Evolutionary conservation across 495 filamentous ascomycete species (phyloP), one percentile per base, ranked within the genome.

Genomic region (Chaetomidium leptoderma): DNA sequence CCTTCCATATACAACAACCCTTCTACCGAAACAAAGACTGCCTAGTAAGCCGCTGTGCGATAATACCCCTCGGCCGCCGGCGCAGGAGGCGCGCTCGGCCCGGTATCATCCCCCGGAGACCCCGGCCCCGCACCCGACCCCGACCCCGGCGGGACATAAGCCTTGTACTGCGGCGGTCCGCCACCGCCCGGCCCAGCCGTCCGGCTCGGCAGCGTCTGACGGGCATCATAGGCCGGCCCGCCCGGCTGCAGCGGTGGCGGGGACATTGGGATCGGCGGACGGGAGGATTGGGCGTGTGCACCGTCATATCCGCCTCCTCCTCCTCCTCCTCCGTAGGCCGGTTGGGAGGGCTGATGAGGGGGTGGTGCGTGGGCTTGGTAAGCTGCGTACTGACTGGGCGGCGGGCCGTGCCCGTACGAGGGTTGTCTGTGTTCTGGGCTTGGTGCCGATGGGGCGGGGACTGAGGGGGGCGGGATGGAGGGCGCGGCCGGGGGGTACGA

Each of bases 191-290:
- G 32, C 35, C 53, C 19, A 49, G 47, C 40, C 23, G 50, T 3
- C 53, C 76, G 66, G 51, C 76, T 76, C 4, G 75, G 75, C 14
- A 76, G 62, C n/a, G 59, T 62, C 55, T 76, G 74, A 5, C 75
- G 58, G 1, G 70, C 62, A 26, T 77, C 74, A 54, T 74, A 79
- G 4, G 69, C 68, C 6, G 66, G 19, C 2, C 76, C 74, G 33
- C 58, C 55, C 1, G 72, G 74, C 23, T 74, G 72, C 52, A 74
- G 58, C 4, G 70, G 73, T 2, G 70, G 73, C 8, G 69, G 80
- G 2, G 77, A 69, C 46, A 76, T 64, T 17, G 45, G 74, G 17
- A 6, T 16, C 68, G 7, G 75, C 72, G 6, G 79, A 63, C 44
- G 71, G 68, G 21, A 76, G 21, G 42, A 62, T 17, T 45, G 39